phyloP scores from a whole-genome alignment of 108 stramenopile genomes.

The Stephanodiscus minutulus region DNA sequence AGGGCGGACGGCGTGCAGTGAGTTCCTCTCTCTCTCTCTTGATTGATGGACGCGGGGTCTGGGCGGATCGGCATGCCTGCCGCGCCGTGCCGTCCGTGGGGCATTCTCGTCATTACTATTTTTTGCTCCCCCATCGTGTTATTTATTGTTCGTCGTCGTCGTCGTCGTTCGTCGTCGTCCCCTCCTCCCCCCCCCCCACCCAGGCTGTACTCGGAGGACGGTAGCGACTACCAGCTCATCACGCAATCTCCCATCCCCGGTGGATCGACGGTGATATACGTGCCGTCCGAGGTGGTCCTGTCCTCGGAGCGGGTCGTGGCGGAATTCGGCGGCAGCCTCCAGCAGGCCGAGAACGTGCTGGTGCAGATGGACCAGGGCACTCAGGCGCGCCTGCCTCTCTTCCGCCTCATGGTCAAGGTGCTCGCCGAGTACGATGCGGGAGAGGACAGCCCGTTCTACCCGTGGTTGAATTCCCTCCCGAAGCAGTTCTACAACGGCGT shows the following conservation, averaged over 20 bases:
- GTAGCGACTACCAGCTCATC: slow-evolving; percentile 22
- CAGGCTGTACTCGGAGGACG: slow-evolving; percentile 37
- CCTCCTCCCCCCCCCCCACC: too few relatives aligned
- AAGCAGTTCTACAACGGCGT: slow-evolving; percentile 33
- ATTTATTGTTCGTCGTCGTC: too few relatives aligned
- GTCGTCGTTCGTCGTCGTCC: too few relatives aligned
- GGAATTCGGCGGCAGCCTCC: slow-evolving; percentile 24
- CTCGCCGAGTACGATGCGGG: slow-evolving; percentile 40
- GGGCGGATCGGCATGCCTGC: too few relatives aligned
- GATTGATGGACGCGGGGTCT: too few relatives aligned
- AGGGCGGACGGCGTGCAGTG: slow-evolving; percentile 47
- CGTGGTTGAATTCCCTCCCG: slow-evolving; percentile 44
- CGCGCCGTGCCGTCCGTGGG: too few relatives aligned
- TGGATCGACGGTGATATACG: slow-evolving; percentile 32
- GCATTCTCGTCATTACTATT: too few relatives aligned
- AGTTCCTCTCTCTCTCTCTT: too few relatives aligned
- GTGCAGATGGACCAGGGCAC: slow-evolving; percentile 32
- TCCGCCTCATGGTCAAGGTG: slow-evolving; percentile 41
- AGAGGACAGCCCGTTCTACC: slow-evolving; percentile 24
- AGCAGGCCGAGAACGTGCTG: slow-evolving; percentile 23
- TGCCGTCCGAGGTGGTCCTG: slow-evolving; percentile 29
- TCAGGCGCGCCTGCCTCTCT: slow-evolving; percentile 26
- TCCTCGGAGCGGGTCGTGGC: slow-evolving; percentile 3
- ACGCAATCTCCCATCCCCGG: slow-evolving; percentile 20
- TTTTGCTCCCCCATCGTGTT: too few relatives aligned